These are phyloP conservation scores for Collybiopsis luxurians DNA, from an alignment of 768 basidiomycete species.

Conservation along the genomic window DNA sequence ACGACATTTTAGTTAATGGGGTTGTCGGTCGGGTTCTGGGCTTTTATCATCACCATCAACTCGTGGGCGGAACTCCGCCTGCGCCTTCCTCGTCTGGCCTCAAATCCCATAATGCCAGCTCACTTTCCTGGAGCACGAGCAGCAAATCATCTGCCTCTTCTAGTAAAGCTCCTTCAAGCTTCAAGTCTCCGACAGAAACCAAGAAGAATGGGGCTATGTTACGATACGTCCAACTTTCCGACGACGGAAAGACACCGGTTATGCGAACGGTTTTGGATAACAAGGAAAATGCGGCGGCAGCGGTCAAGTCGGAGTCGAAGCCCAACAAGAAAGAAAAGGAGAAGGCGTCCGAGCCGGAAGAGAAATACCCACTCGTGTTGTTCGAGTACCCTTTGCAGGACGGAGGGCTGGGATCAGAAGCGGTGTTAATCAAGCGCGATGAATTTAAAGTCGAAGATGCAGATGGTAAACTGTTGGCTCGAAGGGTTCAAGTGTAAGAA, in stretches of 20 bases:
- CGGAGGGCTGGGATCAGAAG: conserved; percentile 26
- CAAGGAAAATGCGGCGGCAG: conserved; percentile 2
- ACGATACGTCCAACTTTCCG: conserved; percentile 5
- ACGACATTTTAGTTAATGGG: conserved; percentile 76
- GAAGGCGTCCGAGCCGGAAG: not conserved
- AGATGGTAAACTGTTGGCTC: conserved; percentile 46
- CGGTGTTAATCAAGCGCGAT: conserved; percentile 47
- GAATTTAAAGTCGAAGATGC: conserved; percentile 53
- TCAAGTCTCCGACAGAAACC: conserved; percentile 6
- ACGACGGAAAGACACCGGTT: conserved; percentile 6
- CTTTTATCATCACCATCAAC: conserved; percentile 35
- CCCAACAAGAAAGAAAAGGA: conserved; percentile 42
- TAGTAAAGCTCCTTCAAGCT: not conserved
- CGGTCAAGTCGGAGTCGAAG: conserved; percentile 39
- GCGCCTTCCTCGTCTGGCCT: not conserved
- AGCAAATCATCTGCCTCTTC: not conserved
- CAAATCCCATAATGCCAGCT: not conserved
- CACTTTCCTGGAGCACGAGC: not conserved
- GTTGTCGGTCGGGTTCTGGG: conserved; percentile 69
- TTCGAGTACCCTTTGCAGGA: conserved; percentile 9
- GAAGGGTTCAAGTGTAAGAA: conserved; percentile 50
- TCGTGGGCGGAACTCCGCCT: not conserved
- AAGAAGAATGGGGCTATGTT: conserved; percentile 9
- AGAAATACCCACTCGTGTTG: conserved; percentile 8
- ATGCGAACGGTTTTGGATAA: not conserved